These are phyloP conservation scores for Straminergon stramineum DNA, from an alignment of 225 moss, liverwort and hornwort species.

Conservation along the genomic window DNA sequence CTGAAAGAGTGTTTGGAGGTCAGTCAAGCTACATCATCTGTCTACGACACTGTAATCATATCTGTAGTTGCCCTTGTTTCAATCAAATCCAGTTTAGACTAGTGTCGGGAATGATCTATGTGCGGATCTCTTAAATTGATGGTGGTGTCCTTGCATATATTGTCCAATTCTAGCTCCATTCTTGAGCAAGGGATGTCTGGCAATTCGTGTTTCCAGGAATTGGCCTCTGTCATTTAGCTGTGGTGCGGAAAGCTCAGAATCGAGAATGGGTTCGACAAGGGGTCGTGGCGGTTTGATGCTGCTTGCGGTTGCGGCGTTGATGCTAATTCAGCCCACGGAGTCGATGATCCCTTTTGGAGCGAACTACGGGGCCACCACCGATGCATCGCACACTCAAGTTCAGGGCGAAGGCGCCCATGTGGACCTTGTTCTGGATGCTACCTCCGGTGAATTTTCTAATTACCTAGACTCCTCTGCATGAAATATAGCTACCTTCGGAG, in stretches of 20 bases:
- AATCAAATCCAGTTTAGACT: not conserved
- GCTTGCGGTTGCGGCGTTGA: not conserved
- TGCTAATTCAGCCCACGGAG: not conserved
- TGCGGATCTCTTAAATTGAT: no score
- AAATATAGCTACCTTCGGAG: not conserved
- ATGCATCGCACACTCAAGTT: conserved; percentile 16
- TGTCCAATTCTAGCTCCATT: not conserved
- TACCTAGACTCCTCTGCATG: not conserved
- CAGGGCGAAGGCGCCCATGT: conserved; percentile 13
- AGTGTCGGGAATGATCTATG: not conserved
- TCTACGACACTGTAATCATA: not conserved
- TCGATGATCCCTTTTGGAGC: conserved; percentile 6
- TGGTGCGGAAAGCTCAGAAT: not conserved
- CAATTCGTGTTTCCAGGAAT: not conserved
- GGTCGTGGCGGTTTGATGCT: not conserved
- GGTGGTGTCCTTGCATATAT: not conserved
- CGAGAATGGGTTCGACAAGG: conserved; percentile 2
- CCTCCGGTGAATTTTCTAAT: conserved; percentile 6
- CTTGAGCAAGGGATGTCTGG: not conserved
- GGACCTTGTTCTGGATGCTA: conserved; percentile 28
- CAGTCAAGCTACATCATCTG: not conserved
- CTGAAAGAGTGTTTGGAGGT: not conserved
- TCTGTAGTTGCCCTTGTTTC: not conserved
- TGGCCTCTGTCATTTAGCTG: not conserved
- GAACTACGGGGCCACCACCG: conserved; percentile 27